Conservation (phyloP, 2,329 filamentous ascomycete species). For the Scopulariopsis brevicaulis region DNA sequence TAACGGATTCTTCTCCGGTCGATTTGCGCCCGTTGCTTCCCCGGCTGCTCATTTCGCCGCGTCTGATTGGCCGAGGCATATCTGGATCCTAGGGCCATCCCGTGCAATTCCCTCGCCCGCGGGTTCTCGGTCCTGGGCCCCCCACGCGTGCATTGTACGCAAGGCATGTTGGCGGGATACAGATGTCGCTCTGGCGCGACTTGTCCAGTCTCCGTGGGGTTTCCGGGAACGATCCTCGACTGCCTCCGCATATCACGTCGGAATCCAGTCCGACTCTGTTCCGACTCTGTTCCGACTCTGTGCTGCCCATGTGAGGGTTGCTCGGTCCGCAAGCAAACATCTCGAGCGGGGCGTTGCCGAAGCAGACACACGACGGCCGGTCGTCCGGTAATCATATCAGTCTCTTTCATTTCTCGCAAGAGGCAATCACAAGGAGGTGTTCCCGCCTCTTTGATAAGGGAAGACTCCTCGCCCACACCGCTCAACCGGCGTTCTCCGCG, state of each 20-base stretch:
- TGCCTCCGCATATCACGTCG: background rate
- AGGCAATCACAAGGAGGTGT: no score
- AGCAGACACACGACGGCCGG: no score
- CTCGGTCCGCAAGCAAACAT: no score
- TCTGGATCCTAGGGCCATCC: background rate
- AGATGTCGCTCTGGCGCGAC: background rate
- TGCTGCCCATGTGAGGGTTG: background rate
- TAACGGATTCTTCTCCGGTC: background rate
- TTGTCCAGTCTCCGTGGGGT: background rate
- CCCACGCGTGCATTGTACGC: background rate
- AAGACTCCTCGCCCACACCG: background rate
- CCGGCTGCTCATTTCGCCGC: background rate
- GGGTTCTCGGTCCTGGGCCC: background rate
- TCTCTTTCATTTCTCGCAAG: background rate
- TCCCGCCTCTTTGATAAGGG: background rate
- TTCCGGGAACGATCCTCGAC: background rate
- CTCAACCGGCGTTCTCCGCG: background rate
- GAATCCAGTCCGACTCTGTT: background rate
- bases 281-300: background rate
- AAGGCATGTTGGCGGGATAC: background rate
- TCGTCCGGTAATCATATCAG: no score
- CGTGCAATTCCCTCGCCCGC: background rate
- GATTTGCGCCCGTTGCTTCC: background rate
- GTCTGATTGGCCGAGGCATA: background rate
- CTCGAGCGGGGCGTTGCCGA: no score